These are phyloP conservation scores for Globisporangium barbulae DNA, from an alignment of 352 stramenopile genomes.

Conservation along the genomic window DNA sequence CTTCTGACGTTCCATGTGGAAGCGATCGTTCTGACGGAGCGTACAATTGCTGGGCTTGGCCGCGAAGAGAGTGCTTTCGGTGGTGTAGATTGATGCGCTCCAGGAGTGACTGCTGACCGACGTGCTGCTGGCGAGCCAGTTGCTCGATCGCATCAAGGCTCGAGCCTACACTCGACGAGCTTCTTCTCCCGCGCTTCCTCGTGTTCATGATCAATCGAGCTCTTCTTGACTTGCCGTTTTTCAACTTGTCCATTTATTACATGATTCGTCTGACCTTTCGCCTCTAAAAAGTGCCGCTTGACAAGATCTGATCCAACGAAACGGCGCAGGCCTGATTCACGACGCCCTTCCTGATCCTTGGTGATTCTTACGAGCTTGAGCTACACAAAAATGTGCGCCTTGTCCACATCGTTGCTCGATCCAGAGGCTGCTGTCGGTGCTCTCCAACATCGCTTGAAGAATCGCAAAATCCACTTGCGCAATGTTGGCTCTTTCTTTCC, in stretches of 20 bases:
- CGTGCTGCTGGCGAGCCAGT: not conserved
- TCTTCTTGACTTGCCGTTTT: not conserved
- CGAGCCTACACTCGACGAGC: not conserved
- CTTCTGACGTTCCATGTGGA: not conserved
- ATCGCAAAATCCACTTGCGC: constrained; percentile 79
- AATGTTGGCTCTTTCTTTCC: constrained; percentile 79
- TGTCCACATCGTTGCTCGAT: constrained; percentile 35
- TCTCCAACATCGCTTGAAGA: constrained; percentile 75
- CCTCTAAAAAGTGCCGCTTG: not conserved
- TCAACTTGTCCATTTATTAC: constrained; percentile 1
- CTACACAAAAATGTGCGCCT: constrained; percentile 60
- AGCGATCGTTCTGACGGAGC: not conserved
- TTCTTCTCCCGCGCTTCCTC: constrained; percentile 5
- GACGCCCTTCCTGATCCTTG: too few relatives aligned
- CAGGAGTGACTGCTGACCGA: not conserved
- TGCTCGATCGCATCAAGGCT: constrained; percentile 1
- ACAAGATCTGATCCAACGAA: constrained; percentile 4
- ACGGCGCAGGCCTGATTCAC: not conserved
- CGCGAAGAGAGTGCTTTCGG: not conserved
- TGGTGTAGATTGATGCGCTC: constrained; percentile 9
- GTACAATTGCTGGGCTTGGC: constrained; percentile 3
- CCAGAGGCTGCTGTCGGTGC: constrained; percentile 20
- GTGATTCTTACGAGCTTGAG: not conserved
- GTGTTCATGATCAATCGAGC: not conserved
- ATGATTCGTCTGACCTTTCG: constrained; percentile 2